Conservation (phyloP, 352 stramenopile species). For the Blastocystis sp. region DNA sequence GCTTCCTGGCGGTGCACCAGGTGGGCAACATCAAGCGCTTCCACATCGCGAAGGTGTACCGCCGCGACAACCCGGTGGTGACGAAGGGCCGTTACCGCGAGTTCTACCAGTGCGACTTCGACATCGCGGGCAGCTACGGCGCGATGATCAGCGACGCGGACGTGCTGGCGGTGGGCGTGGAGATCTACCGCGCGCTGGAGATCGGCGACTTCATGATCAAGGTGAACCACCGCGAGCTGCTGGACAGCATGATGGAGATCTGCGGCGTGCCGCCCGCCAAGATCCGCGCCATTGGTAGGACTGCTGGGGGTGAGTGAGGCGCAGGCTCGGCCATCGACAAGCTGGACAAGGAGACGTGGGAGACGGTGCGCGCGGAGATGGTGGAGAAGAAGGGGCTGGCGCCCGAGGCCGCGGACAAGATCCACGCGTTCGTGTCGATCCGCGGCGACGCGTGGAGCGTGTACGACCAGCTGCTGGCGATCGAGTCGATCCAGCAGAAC, state of each 20-base stretch:
- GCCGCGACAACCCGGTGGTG: conserved; percentile 89
- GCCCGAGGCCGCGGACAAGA: conserved; percentile 85
- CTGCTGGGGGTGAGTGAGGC: too few relatives aligned
- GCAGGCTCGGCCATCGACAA: conserved; percentile 92
- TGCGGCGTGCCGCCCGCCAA: conserved; percentile 91
- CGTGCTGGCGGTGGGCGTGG: conserved; percentile 88
- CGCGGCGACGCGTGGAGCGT: conserved; percentile 82
- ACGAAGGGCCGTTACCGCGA: conserved; percentile 90
- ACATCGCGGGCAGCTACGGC: conserved; percentile 90
- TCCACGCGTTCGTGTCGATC: conserved; percentile 86
- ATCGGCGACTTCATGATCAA: conserved; percentile 88
- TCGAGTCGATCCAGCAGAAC: conserved; percentile 50
- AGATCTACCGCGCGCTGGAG: conserved; percentile 73
- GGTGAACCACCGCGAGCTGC: conserved; percentile 90
- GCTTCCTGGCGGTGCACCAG: conserved; percentile 92
- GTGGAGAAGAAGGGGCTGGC: conserved; percentile 91
- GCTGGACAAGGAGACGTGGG: conserved; percentile 95
- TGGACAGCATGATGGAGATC: conserved; percentile 94
- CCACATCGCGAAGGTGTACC: conserved; percentile 92
- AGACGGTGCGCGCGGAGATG: conserved; percentile 83
- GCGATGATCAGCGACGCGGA: conserved; percentile 93
- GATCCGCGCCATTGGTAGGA: conserved; percentile 86
- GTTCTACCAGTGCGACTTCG: conserved; percentile 99
- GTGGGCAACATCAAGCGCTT: conserved; percentile 96
- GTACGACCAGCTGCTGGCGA: conserved; percentile 76